Conservation (phyloP, 2,329 filamentous ascomycete genomes). For the Aspergillus tubingensis region DNA sequence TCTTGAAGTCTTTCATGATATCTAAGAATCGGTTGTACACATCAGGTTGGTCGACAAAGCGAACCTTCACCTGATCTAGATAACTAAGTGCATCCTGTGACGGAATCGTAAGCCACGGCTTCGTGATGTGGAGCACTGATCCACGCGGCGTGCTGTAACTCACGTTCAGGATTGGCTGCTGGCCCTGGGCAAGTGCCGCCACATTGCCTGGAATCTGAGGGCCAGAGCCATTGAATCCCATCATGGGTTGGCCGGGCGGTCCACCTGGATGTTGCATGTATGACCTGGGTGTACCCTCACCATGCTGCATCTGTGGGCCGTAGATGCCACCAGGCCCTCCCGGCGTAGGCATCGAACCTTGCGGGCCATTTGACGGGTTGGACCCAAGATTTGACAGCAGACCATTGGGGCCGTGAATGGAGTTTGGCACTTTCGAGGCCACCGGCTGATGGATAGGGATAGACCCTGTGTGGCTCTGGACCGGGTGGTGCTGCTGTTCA, state of each 20-base stretch:
- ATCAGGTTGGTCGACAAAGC: slow-evolving; percentile 94
- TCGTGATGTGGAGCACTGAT: background rate
- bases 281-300: slow-evolving; percentile 56
- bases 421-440: slow-evolving; percentile 74
- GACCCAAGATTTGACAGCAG: slow-evolving; percentile 74
- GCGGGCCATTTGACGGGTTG: slow-evolving; percentile 56
- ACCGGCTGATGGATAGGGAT: slow-evolving; percentile 94
- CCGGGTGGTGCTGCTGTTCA: slow-evolving; percentile 66
- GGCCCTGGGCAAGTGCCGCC: slow-evolving; percentile 69
- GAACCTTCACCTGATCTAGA: slow-evolving; percentile 96
- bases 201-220: slow-evolving; percentile 53
- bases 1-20: slow-evolving; percentile 99
- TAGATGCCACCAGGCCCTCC: slow-evolving; percentile 67
- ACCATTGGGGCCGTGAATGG: slow-evolving; percentile 90
- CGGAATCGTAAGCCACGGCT: slow-evolving; percentile 32
- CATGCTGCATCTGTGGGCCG: slow-evolving; percentile 65
- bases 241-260: slow-evolving; percentile 55
- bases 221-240: slow-evolving; percentile 49
- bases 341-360: slow-evolving; percentile 59
- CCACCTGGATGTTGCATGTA: slow-evolving; percentile 65
- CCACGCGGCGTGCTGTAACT: slow-evolving; percentile 34
- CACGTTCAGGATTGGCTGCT: slow-evolving; percentile 77
- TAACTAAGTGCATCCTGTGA: slow-evolving; percentile 85
- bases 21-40: slow-evolving; percentile 97
- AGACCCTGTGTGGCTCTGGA: slow-evolving; percentile 84